Evolutionary conservation across 2,329 filamentous ascomycete genomes (phyloP).

Genomic region (Diaporthe vexans): DNA sequence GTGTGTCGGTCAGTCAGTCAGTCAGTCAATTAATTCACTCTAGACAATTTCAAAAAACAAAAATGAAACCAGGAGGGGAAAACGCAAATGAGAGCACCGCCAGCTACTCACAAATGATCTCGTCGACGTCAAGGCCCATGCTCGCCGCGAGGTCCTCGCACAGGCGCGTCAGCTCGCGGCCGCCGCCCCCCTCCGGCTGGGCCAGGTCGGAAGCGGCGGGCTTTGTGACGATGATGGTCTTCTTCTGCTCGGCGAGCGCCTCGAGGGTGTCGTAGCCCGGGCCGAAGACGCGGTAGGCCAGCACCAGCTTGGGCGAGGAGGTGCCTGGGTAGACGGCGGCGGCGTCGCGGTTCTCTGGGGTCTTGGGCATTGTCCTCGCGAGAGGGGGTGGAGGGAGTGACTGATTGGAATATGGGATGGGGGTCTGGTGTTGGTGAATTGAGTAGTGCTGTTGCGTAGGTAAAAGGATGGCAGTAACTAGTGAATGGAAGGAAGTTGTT

Average conservation of each 20-base stretch:
- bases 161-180: background rate
- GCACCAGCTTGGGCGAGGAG: conserved; percentile 25
- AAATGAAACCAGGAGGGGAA: too few relatives aligned
- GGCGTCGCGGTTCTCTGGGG: background rate
- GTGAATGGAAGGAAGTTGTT: background rate
- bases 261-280: conserved; percentile 16
- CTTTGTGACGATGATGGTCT: background rate
- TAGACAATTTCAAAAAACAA: too few relatives aligned
- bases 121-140: background rate
- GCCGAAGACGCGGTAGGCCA: conserved; percentile 39
- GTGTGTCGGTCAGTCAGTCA: too few relatives aligned
- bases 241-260: background rate
- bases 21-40: too few relatives aligned
- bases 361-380: too few relatives aligned
- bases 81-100: too few relatives aligned
- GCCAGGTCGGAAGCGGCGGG: background rate
- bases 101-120: background rate
- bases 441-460: background rate
- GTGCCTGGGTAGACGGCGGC: conserved; percentile 2
- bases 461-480: background rate
- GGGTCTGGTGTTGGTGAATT: background rate
- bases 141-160: background rate
- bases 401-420: too few relatives aligned
- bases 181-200: background rate
- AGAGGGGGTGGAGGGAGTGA: too few relatives aligned